Evolutionary conservation across 345 rosid species (phyloP), one percentile per base, ranked within the genome.

Genomic region (Eucalyptus leucophloia): DNA sequence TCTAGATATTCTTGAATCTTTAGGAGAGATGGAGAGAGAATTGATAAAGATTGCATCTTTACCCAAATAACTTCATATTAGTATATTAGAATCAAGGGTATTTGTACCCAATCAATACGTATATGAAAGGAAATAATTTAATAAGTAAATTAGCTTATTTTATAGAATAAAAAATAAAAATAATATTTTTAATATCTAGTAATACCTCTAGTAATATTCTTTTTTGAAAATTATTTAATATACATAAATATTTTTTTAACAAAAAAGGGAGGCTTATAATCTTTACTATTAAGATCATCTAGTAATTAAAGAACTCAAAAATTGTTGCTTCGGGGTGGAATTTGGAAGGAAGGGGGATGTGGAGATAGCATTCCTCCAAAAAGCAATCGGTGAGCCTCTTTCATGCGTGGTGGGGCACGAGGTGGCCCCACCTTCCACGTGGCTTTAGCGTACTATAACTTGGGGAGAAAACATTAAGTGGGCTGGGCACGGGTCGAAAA

Each of bases 391-490:
- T 18, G 81, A 32, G 81, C 42, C 42, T 67, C 80, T 17, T 67
- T 67, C 80, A 32, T 67, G 37, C 40, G 42, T 34, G 42, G 42
- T 34, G 42, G 42, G 24, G 13, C 42, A 32, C 24, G 1, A 5
- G 42, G 81, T 69, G 81, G 81, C 12, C 81, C 81, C 81, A 1
- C 3, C 81, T 2, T 69, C 42, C 42, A 69, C 24, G 81, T 69
- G 81, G 42, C 81, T 69, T 32, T 67, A n/a, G 40, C 23, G 19
- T 2, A 26, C 14, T 0, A 0, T 19, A 19, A 3, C 56, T 53
- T 53, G 10, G 5, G 58, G 10, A 3, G 26, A 53, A 53, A 53
- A 19, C 0, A 0, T 53, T 53, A 2, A 19, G 10, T 53, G 24
- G 10, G 56, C 0, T 8, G 0, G 24, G 56, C 24, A 53, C 5